A percentile compares a stretch with the other conserved stretches of the same genome.
Conservation (phyloP, 345 rosid species). For the Iberis pinnata region DNA sequence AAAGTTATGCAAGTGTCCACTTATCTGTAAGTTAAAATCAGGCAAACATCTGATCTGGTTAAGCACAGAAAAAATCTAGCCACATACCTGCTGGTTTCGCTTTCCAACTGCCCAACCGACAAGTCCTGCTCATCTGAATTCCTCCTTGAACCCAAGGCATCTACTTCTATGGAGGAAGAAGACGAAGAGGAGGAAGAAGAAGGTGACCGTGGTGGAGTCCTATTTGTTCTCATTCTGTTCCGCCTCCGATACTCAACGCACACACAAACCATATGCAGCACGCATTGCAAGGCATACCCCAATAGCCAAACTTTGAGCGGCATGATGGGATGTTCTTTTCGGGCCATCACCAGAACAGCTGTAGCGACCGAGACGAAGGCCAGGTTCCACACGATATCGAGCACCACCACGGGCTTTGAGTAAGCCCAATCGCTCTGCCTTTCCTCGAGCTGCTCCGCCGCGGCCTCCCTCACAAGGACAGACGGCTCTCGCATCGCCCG, state of each 20-base stretch:
- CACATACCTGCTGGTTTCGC: constrained; percentile 54
- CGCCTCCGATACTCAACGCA: constrained; percentile 71
- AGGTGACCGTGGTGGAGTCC: constrained; percentile 27
- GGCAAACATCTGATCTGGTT: not conserved
- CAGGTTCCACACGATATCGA: constrained; percentile 56
- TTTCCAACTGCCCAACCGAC: constrained; percentile 45
- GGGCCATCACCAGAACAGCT: constrained; percentile 42
- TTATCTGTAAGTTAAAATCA: not conserved
- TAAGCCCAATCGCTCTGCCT: constrained; percentile 40
- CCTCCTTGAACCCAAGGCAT: constrained; percentile 43
- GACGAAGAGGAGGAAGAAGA: constrained; percentile 30
- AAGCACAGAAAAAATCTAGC: not conserved
- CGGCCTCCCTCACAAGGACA: constrained; percentile 31
- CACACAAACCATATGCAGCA: constrained; percentile 80
- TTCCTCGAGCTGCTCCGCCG: constrained; percentile 39
- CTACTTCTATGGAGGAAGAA: constrained; percentile 37
- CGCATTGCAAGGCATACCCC: constrained; percentile 83
- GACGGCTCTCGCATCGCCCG: constrained; percentile 31
- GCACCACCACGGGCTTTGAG: constrained; percentile 50
- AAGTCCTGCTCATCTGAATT: constrained; percentile 51
- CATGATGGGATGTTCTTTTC: constrained; percentile 55
- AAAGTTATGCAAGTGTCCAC: constrained; percentile 11
- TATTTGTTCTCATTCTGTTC: constrained; percentile 38
- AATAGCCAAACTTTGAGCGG: constrained; percentile 78
- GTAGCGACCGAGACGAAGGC: constrained; percentile 47